phyloP scores from a whole-genome alignment of 768 basidiomycete species.

The Tylopilus sp. region DNA sequence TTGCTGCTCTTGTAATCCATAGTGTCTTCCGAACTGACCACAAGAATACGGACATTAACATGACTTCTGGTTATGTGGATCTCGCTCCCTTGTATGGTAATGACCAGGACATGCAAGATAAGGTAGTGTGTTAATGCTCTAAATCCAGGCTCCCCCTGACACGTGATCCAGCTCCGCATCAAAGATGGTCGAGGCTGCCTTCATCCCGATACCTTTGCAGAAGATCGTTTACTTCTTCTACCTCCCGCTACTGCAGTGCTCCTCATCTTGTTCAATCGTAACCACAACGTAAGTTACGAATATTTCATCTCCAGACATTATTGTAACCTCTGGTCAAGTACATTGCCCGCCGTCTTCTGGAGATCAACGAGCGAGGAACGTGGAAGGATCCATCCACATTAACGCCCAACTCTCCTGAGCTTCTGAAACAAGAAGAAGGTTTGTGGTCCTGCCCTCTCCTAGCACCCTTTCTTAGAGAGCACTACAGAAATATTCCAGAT shows the following conservation, averaged over 20 bases:
- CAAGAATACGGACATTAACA: slow-evolving; percentile 62
- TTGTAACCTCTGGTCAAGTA: slow-evolving; percentile 44
- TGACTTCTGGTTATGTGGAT: slow-evolving; percentile 86
- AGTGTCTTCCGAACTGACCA: slow-evolving; percentile 85
- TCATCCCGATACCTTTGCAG: slow-evolving; percentile 71
- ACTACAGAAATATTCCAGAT: slow-evolving; percentile 76
- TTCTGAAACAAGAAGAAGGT: slow-evolving; percentile 56
- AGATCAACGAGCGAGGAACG: slow-evolving; percentile 74
- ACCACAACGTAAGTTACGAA: slow-evolving; percentile 66
- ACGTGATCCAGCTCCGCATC: slow-evolving; percentile 25
- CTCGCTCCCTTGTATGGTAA: slow-evolving; percentile 81
- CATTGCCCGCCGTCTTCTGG: slow-evolving; percentile 71
- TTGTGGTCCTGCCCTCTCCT: background rate
- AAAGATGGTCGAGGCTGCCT: slow-evolving; percentile 65
- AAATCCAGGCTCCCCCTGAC: background rate
- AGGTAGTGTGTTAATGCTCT: slow-evolving; percentile 37
- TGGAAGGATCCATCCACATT: slow-evolving; percentile 55
- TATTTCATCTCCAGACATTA: background rate
- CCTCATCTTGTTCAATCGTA: slow-evolving; percentile 87
- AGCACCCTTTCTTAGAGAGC: slow-evolving; percentile 9
- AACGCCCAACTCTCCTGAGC: slow-evolving; percentile 29
- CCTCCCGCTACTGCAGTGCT: slow-evolving; percentile 72
- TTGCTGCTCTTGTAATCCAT: slow-evolving; percentile 81
- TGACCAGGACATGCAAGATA: slow-evolving; percentile 55
- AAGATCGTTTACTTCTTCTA: slow-evolving; percentile 74